Conservation (phyloP, 306 rosid genomes). For the Medicago lupulina region DNA sequence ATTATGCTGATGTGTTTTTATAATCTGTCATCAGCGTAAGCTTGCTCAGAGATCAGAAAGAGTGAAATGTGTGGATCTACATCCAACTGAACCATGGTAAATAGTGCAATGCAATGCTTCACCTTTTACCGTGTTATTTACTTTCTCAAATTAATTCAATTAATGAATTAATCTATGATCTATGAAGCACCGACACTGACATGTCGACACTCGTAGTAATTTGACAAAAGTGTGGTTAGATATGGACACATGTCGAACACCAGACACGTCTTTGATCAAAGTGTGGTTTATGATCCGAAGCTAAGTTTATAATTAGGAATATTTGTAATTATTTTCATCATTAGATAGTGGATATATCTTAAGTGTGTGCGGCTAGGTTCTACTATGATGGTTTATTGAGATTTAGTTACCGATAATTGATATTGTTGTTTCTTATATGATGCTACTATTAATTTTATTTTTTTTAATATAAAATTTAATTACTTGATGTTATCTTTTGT, state of each 20-base stretch:
- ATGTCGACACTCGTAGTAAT: too few species aligned
- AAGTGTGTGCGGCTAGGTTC: background rate
- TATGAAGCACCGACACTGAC: too few species aligned
- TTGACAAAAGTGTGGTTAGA: too few species aligned
- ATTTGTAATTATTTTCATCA: conserved; percentile 8
- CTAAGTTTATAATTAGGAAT: conserved; percentile 9
- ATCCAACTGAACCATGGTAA: conserved; percentile 99
- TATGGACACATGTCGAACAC: too few species aligned
- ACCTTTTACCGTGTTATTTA: conserved; percentile 2
- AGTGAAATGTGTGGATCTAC: conserved; percentile 98
- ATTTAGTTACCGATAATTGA: background rate
- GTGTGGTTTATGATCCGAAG: background rate
- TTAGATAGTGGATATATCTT: background rate
- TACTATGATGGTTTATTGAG: background rate
- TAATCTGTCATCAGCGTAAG: conserved; percentile 54
- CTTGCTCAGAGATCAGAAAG: conserved; percentile 74
- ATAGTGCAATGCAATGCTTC: conserved; percentile 27
- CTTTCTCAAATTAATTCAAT: conserved; percentile 27
- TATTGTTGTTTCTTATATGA: conserved; percentile 33
- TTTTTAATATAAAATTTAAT: conserved; percentile 11
- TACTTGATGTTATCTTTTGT: conserved; percentile 35
- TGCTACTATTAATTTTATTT: background rate
- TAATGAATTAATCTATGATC: background rate
- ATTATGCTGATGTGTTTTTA: conserved; percentile 38
- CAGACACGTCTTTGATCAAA: too few species aligned